Conservation (phyloP, 257 asterid genomes). For the Leonotis leonurus region DNA sequence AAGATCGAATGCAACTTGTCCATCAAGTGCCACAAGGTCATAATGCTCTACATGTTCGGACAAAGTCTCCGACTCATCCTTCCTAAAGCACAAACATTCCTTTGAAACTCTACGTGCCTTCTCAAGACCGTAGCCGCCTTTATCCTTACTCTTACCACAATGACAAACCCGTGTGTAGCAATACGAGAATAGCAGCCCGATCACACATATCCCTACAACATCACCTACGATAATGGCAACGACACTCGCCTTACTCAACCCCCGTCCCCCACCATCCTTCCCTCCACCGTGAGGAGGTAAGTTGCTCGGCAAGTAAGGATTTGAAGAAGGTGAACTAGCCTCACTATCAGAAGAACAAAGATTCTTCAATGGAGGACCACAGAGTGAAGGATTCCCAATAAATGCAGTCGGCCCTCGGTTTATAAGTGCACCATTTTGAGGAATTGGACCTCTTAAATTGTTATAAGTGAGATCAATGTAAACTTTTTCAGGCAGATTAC, state of each 20-base stretch:
- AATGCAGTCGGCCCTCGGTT: constrained; percentile 96
- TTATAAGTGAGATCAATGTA: constrained; percentile 77
- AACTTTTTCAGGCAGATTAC: constrained; percentile 81
- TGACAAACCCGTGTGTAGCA: constrained; percentile 54
- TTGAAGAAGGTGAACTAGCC: constrained; percentile 45
- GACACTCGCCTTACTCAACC: constrained; percentile 50
- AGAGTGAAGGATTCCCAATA: constrained; percentile 70
- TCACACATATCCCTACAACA: constrained; percentile 62
- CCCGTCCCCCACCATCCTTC: constrained; percentile 28
- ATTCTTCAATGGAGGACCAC: constrained; percentile 82
- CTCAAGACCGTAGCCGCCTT: constrained; percentile 36
- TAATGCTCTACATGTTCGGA: constrained; percentile 67
- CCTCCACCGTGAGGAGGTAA: constrained; percentile 36
- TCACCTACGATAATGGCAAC: constrained; percentile 65
- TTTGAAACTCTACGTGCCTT: constrained; percentile 48
- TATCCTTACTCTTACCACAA: constrained; percentile 41
- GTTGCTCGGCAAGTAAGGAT: constrained; percentile 58
- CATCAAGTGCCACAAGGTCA: constrained; percentile 66
- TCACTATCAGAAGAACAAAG: constrained; percentile 45
- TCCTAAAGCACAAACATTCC: constrained; percentile 70
- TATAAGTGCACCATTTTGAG: constrained; percentile 75
- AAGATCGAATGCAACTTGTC: constrained; percentile 65
- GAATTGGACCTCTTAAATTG: constrained; percentile 72
- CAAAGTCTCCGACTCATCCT: constrained; percentile 70
- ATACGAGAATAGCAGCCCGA: constrained; percentile 65